Base-by-base conservation (phyloP, 1,139 yeast species). In the Geotrichum phurueaensis region DNA sequence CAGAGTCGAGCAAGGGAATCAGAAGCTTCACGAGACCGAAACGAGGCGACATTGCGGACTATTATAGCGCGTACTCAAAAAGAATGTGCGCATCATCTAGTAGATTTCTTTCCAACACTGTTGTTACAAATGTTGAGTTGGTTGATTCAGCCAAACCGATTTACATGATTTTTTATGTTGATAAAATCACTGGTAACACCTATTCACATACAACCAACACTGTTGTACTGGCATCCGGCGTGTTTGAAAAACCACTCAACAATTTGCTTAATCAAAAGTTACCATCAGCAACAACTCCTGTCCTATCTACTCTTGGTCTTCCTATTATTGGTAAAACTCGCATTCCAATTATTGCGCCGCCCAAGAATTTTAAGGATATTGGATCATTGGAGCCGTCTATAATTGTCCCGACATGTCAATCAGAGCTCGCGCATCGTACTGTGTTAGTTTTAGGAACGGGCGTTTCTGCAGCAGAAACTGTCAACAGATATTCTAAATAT, bases 401-500 rank as follows among this genome's bases (percentile, higher is more conserved):
- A 49, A 55, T 60, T 33, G 57, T 60, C 27, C 63, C 63, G 2
- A 36, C 43, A 20, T 39, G 54, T 27, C 58, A 58, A n/a, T 60
- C 62, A 13, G 25, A 36, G 2, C 47, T 36, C 7, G 29, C 54
- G 7, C 27, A 18, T 7, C 33, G 18, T 22, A 54, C 70, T 1
- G 61, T 68, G 1, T 66, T 73, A n/a, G 68, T 73, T 1, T 61
- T 73, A n/a, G 76, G 76, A 0, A 66, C 75, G 1, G 76, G 76
- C 1, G 72, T 73, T 31, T 70, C 75, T 6, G 76, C 76, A 0
- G 76, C 76, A 1, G 76, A 73, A 52, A 73, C 74, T 0, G 63
- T 73, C 13, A 58, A 57, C 33, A 43, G 53, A 18, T 54, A 54
- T n/a, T 43, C 59, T 1, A 43, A 57, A 15, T 48, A 33, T 13